Evolutionary conservation across 164 flowering plant species (phyloP).

Genomic region (Piper longum): DNA sequence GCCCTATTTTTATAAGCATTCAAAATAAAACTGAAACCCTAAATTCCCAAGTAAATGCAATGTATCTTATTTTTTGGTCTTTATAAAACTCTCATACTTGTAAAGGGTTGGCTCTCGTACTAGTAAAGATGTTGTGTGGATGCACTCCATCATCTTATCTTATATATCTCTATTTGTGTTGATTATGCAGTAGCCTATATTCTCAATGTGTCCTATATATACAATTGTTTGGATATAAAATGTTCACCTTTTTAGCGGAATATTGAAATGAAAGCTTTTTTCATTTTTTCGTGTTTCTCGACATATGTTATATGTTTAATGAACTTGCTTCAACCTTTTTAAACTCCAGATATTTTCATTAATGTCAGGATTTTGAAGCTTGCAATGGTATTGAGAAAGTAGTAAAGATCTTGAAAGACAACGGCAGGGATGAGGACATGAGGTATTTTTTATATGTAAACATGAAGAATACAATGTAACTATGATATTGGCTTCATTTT

Average conservation of each 20-base stretch:
- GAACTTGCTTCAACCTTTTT: not conserved
- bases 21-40: no score
- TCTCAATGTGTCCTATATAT: not conserved
- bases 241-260: not conserved
- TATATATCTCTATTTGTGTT: not conserved
- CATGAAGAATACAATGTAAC: not conserved
- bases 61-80: no score
- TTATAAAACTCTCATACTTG: no score
- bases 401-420: slow-evolving; percentile 64
- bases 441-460: slow-evolving; percentile 27
- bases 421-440: slow-evolving; percentile 66
- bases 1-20: no score
- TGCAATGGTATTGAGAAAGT: slow-evolving; percentile 86
- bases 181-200: no score
- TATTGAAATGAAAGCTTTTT: no score
- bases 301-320: not conserved
- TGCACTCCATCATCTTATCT: no score
- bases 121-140: not conserved
- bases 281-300: no score
- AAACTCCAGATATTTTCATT: not conserved
- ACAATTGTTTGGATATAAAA: not conserved
- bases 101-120: no score
- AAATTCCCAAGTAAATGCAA: no score
- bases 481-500: not conserved
- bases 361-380: slow-evolving; percentile 65